phyloP scores from a whole-genome alignment of 495 filamentous ascomycete genomes.

The Cryomyces minteri region DNA sequence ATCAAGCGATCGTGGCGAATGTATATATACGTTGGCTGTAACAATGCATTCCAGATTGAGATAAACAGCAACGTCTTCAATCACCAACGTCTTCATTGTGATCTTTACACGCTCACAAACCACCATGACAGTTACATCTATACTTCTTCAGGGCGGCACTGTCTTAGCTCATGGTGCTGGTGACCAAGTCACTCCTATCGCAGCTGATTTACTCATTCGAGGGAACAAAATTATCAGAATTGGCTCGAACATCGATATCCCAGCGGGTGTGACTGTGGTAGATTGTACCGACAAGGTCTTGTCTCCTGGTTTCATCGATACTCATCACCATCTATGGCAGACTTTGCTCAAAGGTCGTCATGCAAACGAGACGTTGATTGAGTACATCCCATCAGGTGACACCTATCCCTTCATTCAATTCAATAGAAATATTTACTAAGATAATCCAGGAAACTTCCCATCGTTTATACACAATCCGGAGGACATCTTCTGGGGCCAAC shows the following conservation, averaged over 20 bases:
- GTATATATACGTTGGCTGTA: too few species aligned
- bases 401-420: too few species aligned
- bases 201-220: slow-evolving; percentile 1
- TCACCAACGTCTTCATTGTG: too few species aligned
- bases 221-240: slow-evolving; percentile 1
- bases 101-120: too few species aligned
- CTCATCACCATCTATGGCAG: slow-evolving; percentile 1
- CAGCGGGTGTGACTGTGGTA: not conserved
- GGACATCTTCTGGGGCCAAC: slow-evolving; percentile 2
- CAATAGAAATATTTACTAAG: too few species aligned
- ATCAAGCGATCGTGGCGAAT: too few species aligned
- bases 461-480: not conserved
- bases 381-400: not conserved
- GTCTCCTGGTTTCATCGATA: slow-evolving; percentile 1
- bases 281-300: not conserved
- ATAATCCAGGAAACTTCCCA: too few species aligned
- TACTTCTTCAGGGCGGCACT: slow-evolving; percentile 1
- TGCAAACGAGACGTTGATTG: slow-evolving; percentile 1
- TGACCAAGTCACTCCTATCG: not conserved
- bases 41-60: too few species aligned
- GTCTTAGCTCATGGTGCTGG: not conserved
- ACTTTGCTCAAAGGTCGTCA: slow-evolving; percentile 1
- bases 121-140: too few species aligned
- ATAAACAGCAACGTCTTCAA: too few species aligned
- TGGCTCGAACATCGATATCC: not conserved